Conservation (phyloP, 2,329 filamentous ascomycete genomes). For the Hawksworthiomyces lignivorus region DNA sequence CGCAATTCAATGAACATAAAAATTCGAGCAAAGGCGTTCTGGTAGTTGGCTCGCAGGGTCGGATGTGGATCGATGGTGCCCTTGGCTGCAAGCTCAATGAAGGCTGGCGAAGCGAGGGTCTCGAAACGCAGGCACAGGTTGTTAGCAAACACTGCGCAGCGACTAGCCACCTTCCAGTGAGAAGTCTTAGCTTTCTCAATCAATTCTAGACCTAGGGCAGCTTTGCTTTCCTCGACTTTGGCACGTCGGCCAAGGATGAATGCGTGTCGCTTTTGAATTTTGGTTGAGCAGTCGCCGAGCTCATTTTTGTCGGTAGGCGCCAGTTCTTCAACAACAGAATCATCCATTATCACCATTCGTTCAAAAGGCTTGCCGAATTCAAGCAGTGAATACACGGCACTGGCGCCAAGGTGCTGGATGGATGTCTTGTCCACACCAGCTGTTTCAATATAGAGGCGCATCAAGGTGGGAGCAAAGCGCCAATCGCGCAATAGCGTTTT, state of each 20-base stretch:
- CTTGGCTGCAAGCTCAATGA: constrained; percentile 73
- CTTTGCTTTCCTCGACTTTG: constrained; percentile 78
- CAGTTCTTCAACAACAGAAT: constrained; percentile 62
- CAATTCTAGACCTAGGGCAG: constrained; percentile 70
- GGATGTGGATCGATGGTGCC: constrained; percentile 90
- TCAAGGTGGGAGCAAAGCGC: constrained; percentile 86
- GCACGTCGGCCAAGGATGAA: constrained; percentile 68
- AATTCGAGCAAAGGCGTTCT: constrained; percentile 64
- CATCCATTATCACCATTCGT: constrained; percentile 74
- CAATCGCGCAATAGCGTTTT: constrained; percentile 88
- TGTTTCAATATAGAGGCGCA: constrained; percentile 83
- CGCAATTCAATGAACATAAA: constrained; percentile 86
- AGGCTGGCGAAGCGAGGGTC: constrained; percentile 68
- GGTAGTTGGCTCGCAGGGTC: constrained; percentile 71
- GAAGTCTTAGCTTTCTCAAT: constrained; percentile 68
- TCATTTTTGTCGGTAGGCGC: constrained; percentile 46
- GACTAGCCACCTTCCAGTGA: constrained; percentile 93
- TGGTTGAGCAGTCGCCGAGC: constrained; percentile 44
- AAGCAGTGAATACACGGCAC: constrained; percentile 75
- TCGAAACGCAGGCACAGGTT: constrained; percentile 91
- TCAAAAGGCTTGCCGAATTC: constrained; percentile 89
- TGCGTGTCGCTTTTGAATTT: constrained; percentile 59
- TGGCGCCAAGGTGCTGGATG: constrained; percentile 79
- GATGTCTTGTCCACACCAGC: constrained; percentile 88
- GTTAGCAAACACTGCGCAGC: constrained; percentile 83